phyloP scores from a whole-genome alignment of 768 basidiomycete genomes.

The Coprinellus micaceus region DNA sequence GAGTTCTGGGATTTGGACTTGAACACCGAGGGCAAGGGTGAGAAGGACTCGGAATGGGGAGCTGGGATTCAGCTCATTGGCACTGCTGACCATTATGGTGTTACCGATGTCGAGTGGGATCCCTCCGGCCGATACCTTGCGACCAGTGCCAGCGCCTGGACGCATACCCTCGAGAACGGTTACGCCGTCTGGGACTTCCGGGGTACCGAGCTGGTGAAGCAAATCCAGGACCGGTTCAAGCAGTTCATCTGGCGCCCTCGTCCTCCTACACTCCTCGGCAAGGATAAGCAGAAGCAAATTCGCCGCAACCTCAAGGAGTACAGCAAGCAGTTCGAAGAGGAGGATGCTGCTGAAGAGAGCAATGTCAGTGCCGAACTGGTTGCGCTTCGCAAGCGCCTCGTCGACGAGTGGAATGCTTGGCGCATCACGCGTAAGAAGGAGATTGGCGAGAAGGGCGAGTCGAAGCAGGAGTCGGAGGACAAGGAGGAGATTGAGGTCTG shows the following conservation, averaged over 20 bases:
- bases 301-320: constrained; percentile 89
- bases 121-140: constrained; percentile 91
- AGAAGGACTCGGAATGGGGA: constrained; percentile 72
- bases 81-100: constrained; percentile 90
- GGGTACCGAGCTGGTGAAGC: constrained; percentile 90
- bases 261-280: constrained; percentile 80
- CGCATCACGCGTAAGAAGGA: constrained; percentile 67
- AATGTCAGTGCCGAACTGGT: constrained; percentile 92
- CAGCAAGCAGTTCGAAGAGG: constrained; percentile 90
- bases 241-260: constrained; percentile 98
- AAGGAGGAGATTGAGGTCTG: constrained; percentile 93
- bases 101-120: constrained; percentile 98
- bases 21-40: constrained; percentile 47
- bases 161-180: constrained; percentile 92
- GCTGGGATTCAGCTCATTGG: constrained; percentile 81
- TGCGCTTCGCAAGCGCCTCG: constrained; percentile 82
- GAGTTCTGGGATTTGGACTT: constrained; percentile 99
- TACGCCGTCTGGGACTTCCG: constrained; percentile 98
- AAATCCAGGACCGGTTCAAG: constrained; percentile 92
- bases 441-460: constrained; percentile 41
- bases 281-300: constrained; percentile 83
- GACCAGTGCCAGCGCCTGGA: constrained; percentile 93
- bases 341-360: constrained; percentile 93
- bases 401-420: constrained; percentile 99
- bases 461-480: constrained; percentile 37